Conservation (phyloP, 495 filamentous ascomycete species). For the Emericellopsis terricola region DNA sequence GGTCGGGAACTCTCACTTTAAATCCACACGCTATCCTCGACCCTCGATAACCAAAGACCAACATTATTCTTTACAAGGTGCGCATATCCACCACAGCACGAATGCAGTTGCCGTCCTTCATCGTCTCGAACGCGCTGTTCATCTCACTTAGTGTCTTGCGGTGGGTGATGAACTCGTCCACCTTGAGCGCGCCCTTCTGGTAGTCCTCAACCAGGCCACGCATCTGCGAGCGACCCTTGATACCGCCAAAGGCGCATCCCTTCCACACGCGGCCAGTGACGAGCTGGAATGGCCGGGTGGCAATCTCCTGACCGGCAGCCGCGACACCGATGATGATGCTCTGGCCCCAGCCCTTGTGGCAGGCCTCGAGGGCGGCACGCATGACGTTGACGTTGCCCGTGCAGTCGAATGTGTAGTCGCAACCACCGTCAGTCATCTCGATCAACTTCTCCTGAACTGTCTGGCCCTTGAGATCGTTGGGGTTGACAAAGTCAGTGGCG, state of each 20-base stretch:
- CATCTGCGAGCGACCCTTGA: constrained; percentile 91
- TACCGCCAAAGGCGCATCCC: constrained; percentile 91
- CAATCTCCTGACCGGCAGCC: constrained; percentile 92
- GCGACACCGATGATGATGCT: constrained; percentile 96
- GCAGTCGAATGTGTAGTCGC: constrained; percentile 98
- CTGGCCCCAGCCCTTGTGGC: constrained; percentile 98
- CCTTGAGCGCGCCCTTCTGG: constrained; percentile 76
- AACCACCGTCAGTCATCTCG: constrained; percentile 97
- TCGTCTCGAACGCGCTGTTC: constrained; percentile 77
- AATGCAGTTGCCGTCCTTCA: constrained; percentile 94
- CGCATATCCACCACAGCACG: constrained; percentile 58
- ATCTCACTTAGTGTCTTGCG: constrained; percentile 63
- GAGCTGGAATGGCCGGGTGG: constrained; percentile 91
- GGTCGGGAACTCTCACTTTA: no score
- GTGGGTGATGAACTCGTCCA: constrained; percentile 99
- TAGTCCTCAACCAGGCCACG: constrained; percentile 83
- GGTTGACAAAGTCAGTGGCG: constrained; percentile 94
- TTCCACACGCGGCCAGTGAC: constrained; percentile 97
- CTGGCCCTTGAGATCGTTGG: constrained; percentile 55
- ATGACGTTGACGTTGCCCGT: constrained; percentile 94
- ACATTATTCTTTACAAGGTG: constrained; percentile 11
- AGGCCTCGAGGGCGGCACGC: constrained; percentile 89
- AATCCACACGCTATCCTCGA: no score
- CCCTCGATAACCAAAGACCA: no score
- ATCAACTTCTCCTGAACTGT: constrained; percentile 79